These are phyloP conservation scores for Lyophyllum semitale DNA, from an alignment of 768 basidiomycete genomes.

Conservation along the genomic window DNA sequence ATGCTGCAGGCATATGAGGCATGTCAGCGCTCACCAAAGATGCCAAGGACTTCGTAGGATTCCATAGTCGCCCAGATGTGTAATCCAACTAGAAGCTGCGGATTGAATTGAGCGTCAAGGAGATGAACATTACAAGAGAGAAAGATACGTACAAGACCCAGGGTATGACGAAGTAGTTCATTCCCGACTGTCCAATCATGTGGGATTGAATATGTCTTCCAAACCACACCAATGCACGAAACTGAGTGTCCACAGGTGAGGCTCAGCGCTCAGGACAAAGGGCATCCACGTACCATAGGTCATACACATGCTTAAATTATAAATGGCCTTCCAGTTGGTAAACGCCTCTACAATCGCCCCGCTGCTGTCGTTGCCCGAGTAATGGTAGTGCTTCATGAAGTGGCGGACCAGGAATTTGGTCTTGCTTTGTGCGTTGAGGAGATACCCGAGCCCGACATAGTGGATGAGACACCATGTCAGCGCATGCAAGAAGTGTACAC, in stretches of 20 bases:
- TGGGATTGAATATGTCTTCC: constrained; percentile 88
- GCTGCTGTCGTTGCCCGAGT: constrained; percentile 67
- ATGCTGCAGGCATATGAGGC: background rate
- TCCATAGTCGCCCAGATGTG: constrained; percentile 92
- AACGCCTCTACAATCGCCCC: constrained; percentile 93
- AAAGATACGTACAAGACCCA: constrained; percentile 70
- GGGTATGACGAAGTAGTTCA: constrained; percentile 82
- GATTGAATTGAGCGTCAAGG: constrained; percentile 8
- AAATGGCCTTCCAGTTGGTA: constrained; percentile 90
- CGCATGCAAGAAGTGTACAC: constrained; percentile 81
- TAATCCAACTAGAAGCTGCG: constrained; percentile 77
- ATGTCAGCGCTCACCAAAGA: constrained; percentile 65
- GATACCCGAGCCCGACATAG: constrained; percentile 81
- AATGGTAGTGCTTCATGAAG: constrained; percentile 93
- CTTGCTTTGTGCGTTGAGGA: constrained; percentile 83
- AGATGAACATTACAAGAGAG: background rate
- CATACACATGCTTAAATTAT: constrained; percentile 93
- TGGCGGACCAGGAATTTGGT: constrained; percentile 91
- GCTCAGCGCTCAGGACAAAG: background rate
- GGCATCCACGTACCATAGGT: constrained; percentile 67
- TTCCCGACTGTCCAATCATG: constrained; percentile 86
- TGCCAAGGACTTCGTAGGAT: constrained; percentile 89
- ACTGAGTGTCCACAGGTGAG: constrained; percentile 42
- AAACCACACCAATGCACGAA: constrained; percentile 83
- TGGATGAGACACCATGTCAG: constrained; percentile 86